Evolutionary conservation across 2,329 filamentous ascomycete genomes (phyloP), one percentile per base, ranked within the genome.

Genomic region (Aureobasidium mangrovei): DNA sequence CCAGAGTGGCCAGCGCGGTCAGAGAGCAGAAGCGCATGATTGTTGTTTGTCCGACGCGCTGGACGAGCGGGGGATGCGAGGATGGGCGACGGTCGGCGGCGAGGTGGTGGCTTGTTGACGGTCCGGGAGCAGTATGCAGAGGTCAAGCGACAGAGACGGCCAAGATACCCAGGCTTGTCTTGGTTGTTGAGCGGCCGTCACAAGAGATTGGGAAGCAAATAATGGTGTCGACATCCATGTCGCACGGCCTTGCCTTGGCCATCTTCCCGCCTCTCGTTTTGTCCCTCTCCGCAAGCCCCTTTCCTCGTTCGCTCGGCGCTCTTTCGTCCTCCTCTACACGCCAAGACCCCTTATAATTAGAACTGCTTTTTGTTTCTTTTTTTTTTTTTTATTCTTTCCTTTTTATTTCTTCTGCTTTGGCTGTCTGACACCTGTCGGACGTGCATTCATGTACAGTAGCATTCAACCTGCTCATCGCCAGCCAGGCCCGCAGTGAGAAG

Each of bases 11-110:
- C 32, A 53, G 40, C 32, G 10, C 10, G 9, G 49, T 53, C 39
- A 53, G n/a, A 27, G 38, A 4, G 7, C 38, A 32, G 40, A 24
- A 53, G 39, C 49, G 49, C 49, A 53, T 53, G 43, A 39, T 53
- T 42, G n/a, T 18, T 40, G 38, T 40, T 18, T 6, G 8, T 40
- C n/a, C 6, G 40, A 44, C 49, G 49, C 49, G 49, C 40, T 18
- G 40, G 32, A 35, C 8, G 12, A 8, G 28, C 26, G 28, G 9
- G 27, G n/a, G 8, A 36, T 35, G 28, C 48, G 32, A 4, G 18
- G 26, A 18, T 32, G 49, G n/a, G 43, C 2, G n/a, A 26, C 29
- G 28, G 43, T 35, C 41, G 41, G 26, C 26, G 41, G 26, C 4
- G 31, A 35, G 29, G 12, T 33, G 47, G 46, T 18, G 27, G 35